Evolutionary conservation across 345 rosid genomes (phyloP), one percentile per base, ranked within the genome.

Genomic region (Linum trigynum): DNA sequence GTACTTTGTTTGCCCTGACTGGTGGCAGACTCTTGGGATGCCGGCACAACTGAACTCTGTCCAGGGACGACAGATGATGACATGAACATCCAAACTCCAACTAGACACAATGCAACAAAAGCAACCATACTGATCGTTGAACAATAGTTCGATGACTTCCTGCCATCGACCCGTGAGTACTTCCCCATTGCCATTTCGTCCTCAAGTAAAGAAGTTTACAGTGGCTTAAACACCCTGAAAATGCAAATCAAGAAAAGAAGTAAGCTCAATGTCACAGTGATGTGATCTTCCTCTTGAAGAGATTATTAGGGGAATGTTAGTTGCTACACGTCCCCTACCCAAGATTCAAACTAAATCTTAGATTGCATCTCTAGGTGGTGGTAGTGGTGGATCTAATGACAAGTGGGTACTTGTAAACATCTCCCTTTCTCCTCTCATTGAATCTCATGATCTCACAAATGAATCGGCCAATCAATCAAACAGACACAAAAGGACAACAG

Each of bases 131-230:
- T 62, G 50, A 62, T 43, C 16, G 65, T 62, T 39, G 65, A 62
- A 39, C 65, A 62, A 43, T 41, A 62, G 35, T 37, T 57, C 48
- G 48, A 38, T 3, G 65, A 62, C 36, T 41, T 62, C 65, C 23
- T 62, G 48, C 65, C 65, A 62, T 62, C 65, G 6, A 62, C 50
- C 15, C 65, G 65, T 10, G 65, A 62, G 40, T 62, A 62, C 65
- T 62, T 62, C 50, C 65, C 65, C 50, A 23, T 62, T 10, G 65
- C 65, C 65, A 62, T 62, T 16, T 39, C 17, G 5, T 35, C 39
- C 12, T 58, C 53, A 48, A 48, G 11, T 9, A 48, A 48, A 48
- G 3, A 1, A 12, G 3, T 9, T 15, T 15, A 1, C 53, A 48
- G 53, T 15, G 9, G 14, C 11, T 9, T 12, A 57, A 17, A 15